phyloP scores from a whole-genome alignment of 352 stramenopile genomes.

The Blastocystis sp. region DNA sequence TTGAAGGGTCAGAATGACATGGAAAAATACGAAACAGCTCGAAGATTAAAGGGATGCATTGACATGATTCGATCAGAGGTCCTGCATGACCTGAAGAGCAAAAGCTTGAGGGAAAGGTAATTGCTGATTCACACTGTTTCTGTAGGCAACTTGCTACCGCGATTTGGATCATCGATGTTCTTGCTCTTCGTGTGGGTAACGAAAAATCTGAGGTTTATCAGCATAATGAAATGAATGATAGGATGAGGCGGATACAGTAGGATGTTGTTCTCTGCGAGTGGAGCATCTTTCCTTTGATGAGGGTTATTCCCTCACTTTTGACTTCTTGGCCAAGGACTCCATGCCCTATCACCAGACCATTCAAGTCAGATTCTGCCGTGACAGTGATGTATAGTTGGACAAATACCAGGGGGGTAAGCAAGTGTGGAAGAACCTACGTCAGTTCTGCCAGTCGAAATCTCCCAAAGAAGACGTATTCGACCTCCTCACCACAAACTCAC shows the following conservation, averaged over 20 bases:
- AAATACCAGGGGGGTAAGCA: conserved; percentile 80
- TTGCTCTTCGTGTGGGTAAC: conserved; percentile 97
- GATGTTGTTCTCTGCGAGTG: conserved; percentile 94
- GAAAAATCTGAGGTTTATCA: conserved; percentile 93
- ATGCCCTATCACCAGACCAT: conserved; percentile 99
- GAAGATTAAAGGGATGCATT: conserved; percentile 93
- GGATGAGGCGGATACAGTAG: conserved; percentile 94
- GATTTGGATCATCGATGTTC: conserved; percentile 99
- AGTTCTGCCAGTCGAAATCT: conserved; percentile 91
- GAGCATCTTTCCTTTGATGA: conserved; percentile 93
- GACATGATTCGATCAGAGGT: conserved; percentile 86
- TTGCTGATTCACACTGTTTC: conserved; percentile 74
- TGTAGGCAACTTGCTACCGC: conserved; percentile 87
- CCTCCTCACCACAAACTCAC: conserved; percentile 76
- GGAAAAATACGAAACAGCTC: conserved; percentile 98
- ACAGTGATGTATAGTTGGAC: conserved; percentile 66
- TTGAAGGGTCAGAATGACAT: conserved; percentile 99
- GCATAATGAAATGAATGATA: conserved; percentile 35
- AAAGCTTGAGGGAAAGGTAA: conserved; percentile 70
- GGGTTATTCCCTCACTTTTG: conserved; percentile 89
- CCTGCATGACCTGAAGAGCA: conserved; percentile 73
- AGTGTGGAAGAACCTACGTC: conserved; percentile 90
- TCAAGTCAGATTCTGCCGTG: conserved; percentile 72
- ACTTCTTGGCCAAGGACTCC: conserved; percentile 99
- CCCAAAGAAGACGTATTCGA: conserved; percentile 93